These are phyloP conservation scores for Talaromyces proteolyticus DNA, from an alignment of 495 filamentous ascomycete species.

Conservation along the genomic window DNA sequence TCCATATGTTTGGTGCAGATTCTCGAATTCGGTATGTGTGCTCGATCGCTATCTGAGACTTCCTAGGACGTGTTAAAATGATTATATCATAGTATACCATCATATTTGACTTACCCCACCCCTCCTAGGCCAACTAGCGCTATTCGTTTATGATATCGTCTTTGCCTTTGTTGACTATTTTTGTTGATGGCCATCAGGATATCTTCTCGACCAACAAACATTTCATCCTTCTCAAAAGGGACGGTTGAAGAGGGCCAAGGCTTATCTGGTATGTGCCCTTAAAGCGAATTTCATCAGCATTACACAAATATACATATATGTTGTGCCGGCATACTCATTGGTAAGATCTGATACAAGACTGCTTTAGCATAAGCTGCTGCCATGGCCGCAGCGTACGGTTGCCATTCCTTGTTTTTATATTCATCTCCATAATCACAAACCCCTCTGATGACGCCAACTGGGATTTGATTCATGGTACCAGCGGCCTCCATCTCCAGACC, in stretches of 20 bases:
- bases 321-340: too few relatives aligned
- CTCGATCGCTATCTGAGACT: constrained; percentile 34
- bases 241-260: too few relatives aligned
- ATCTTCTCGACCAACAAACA: constrained; percentile 33
- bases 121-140: not conserved
- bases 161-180: not conserved
- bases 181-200: constrained; percentile 18
- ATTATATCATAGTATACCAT: not conserved
- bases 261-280: too few relatives aligned
- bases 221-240: constrained; percentile 27
- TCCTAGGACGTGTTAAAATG: constrained; percentile 12
- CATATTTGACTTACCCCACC: not conserved
- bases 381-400: constrained; percentile 20
- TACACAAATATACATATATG: too few relatives aligned
- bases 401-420: constrained; percentile 28
- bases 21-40: constrained; percentile 27
- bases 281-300: too few relatives aligned
- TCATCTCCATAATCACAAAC: constrained; percentile 20
- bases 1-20: constrained; percentile 32
- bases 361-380: constrained; percentile 34
- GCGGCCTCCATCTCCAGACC: constrained; percentile 13
- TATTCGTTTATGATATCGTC: not conserved
- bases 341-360: constrained; percentile 12
- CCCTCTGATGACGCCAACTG: constrained; percentile 27
- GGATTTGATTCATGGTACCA: constrained; percentile 18